Evolutionary conservation across 2,329 filamentous ascomycete species (phyloP).

Genomic region (Aspergillus brasiliensis): DNA sequence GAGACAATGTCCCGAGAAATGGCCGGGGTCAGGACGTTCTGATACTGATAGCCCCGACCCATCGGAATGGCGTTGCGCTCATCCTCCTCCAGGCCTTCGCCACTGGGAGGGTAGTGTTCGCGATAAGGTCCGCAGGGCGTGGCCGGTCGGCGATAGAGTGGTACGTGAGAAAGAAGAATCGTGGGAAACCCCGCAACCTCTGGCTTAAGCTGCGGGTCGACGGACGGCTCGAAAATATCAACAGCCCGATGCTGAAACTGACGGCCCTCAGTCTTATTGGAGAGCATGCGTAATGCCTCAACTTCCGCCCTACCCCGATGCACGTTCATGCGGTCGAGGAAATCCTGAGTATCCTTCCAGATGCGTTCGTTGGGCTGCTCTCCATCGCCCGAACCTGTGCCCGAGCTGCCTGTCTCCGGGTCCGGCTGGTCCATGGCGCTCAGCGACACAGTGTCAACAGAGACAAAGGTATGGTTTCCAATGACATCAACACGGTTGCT

Average conservation of each 20-base stretch:
- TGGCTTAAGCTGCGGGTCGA: slow-evolving; percentile 24
- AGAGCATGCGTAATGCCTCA: slow-evolving; percentile 67
- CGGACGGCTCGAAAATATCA: slow-evolving; percentile 53
- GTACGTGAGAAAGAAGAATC: slow-evolving; percentile 87
- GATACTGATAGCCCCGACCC: slow-evolving; percentile 85
- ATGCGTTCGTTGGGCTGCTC: slow-evolving; percentile 62
- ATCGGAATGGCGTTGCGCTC: slow-evolving; percentile 78
- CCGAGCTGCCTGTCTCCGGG: slow-evolving; percentile 48
- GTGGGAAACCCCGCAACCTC: slow-evolving; percentile 70
- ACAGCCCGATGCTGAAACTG: slow-evolving; percentile 63
- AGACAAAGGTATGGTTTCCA: slow-evolving; percentile 94
- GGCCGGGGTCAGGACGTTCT: slow-evolving; percentile 81
- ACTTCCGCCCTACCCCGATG: slow-evolving; percentile 69
- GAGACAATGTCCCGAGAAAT: slow-evolving; percentile 76
- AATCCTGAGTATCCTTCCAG: slow-evolving; percentile 75
- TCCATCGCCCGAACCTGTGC: slow-evolving; percentile 49
- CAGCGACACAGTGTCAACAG: slow-evolving; percentile 83
- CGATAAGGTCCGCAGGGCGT: slow-evolving; percentile 86
- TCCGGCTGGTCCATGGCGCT: slow-evolving; percentile 69
- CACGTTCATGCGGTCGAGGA: slow-evolving; percentile 67
- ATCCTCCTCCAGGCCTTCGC: slow-evolving; percentile 61
- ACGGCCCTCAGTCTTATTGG: slow-evolving; percentile 60
- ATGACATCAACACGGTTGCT: slow-evolving; percentile 89
- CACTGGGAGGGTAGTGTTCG: slow-evolving; percentile 77
- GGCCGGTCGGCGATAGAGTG: slow-evolving; percentile 76